Evolutionary conservation across 2,329 filamentous ascomycete species (phyloP), one percentile per base, ranked within the genome.

Genomic region (Cyclaneusma minus): DNA sequence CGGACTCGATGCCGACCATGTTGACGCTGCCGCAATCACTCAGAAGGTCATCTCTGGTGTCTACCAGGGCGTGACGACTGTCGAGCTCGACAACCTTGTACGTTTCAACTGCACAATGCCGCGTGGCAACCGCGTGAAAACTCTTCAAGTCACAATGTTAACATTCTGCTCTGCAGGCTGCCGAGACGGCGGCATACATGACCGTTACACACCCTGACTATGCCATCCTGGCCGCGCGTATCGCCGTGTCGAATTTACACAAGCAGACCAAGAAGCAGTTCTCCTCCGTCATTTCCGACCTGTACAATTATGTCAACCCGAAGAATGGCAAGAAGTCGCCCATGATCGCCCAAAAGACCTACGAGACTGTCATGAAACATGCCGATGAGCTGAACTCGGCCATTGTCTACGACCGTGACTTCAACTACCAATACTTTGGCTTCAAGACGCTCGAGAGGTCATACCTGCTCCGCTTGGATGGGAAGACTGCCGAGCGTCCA

Each of bases 211-310:
- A 98, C 55, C 89, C 89, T 46, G 89, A 98, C 61, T 98, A 98
- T 54, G 89, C 89, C 52, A 91, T 95, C 51, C 83, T 98, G 32
- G 89, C 89, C 38, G 89, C 89, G 40, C 85, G 89, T 59, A 95
- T 98, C 50, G 89, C 89, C 42, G 89, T 98, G 29, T 98, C 89
- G 48, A 98, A 98, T 62, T 78, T 98, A 33, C 89, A 98, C 75
- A 98, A 98, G 63, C 89, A 98, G 68, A 98, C 89, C 38, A 95
- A 95, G 71, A 98, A 98, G 68, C 87, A 95, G 52, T 98, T 91
- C 64, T 95, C 89, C n/a, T 65, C 82, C 25, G 89, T 98, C 33
- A 69, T 98, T 43, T 76, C 72, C 44, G 89, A 98, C 47, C 72
- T 98, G 21, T 94, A 87, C 60, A 68, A 89, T 62, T 98, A 94